A percentile compares a stretch with the other conserved stretches of the same genome.
phyloP scores from a whole-genome alignment of 2,329 filamentous ascomycete species.

The Colletotrichum tabaci region DNA sequence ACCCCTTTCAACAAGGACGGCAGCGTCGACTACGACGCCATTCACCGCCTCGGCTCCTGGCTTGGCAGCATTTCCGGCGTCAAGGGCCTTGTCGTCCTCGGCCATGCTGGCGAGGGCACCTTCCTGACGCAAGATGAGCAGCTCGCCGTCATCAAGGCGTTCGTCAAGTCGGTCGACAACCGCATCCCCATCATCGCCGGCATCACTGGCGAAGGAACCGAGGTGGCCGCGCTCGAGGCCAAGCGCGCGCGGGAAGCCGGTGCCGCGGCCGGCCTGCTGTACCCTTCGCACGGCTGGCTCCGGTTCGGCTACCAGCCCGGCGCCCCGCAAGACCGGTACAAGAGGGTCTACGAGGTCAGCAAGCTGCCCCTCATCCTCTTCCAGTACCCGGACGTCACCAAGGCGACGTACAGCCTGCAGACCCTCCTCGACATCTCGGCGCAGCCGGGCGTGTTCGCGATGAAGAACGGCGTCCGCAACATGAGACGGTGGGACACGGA shows the following conservation, averaged over 20 bases:
- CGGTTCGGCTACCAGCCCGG: slow-evolving; percentile 69
- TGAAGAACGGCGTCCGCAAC: slow-evolving; percentile 71
- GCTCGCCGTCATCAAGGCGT: slow-evolving; percentile 64
- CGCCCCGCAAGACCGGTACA: slow-evolving; percentile 67
- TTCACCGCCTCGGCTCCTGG: slow-evolving; percentile 67
- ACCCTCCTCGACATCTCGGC: slow-evolving; percentile 68
- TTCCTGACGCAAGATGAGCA: slow-evolving; percentile 67
- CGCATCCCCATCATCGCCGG: slow-evolving; percentile 67
- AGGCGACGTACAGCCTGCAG: slow-evolving; percentile 66
- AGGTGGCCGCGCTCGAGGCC: slow-evolving; percentile 66
- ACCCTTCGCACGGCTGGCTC: slow-evolving; percentile 68
- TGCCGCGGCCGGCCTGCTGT: slow-evolving; percentile 65
- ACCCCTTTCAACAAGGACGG: slow-evolving; percentile 66
- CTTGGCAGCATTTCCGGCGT: slow-evolving; percentile 66
- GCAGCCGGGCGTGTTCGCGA: slow-evolving; percentile 67
- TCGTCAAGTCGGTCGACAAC: slow-evolving; percentile 66
- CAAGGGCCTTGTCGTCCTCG: slow-evolving; percentile 67
- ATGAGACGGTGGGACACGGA: slow-evolving; percentile 71
- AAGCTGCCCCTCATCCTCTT: slow-evolving; percentile 66
- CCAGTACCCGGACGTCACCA: slow-evolving; percentile 68
- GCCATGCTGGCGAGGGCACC: slow-evolving; percentile 69
- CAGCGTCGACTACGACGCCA: slow-evolving; percentile 65
- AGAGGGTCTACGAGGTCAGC: slow-evolving; percentile 64
- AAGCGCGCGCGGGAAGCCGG: slow-evolving; percentile 66
- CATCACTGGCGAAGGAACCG: slow-evolving; percentile 67